Base-by-base conservation (phyloP, 148 eudicot species). In the Fagopyrum esculentum region DNA sequence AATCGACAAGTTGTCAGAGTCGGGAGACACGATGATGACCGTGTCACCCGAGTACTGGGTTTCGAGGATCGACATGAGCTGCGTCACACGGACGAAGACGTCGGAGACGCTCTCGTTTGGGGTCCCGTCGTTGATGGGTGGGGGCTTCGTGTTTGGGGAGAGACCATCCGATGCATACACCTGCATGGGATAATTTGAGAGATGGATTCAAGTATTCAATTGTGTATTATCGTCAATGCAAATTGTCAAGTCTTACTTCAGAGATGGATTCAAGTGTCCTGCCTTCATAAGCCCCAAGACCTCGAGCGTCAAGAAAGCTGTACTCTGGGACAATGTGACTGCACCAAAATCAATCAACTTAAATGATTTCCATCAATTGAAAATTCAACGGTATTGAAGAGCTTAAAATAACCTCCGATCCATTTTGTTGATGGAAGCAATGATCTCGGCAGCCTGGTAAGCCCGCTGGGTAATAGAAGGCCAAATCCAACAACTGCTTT, bases 391-490 rank as follows among this genome's bases (percentile, higher is more conserved):
- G n/a, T n/a, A 26, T 60, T 17, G 66, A 11, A 60, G 29, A 7
- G 35, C 6, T n/a, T 60, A 7, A 60, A 6, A 22, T 22, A 22
- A 95, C 99, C 98, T 90, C 57, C 96, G 84, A 80, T 76, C 88
- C 70, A 92, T 77, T 29, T 79, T 88, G 74, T 84, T 90, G 35
- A 90, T 77, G 51, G 92, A 75, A 74, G 97, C 99, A 81, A 95
- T 95, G 78, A 90, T 84, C 80, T 95, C 99, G 74, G 97, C 99
- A 86, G 97, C 88, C 59, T 95, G 99, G 61, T 95, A 95, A 85
- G 99, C 91, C 63, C 99, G 82, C 80, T 95, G 99, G 61, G 99
- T 95, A 55, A 95, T 95, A 9, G 97, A 90, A 89, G 99, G 99
- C 99, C 99, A 95, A 79, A 95, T 90, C 99, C 99, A 95, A 56